Evolutionary conservation across 345 rosid species (phyloP).

Genomic region (Eucalyptus melliodora): DNA sequence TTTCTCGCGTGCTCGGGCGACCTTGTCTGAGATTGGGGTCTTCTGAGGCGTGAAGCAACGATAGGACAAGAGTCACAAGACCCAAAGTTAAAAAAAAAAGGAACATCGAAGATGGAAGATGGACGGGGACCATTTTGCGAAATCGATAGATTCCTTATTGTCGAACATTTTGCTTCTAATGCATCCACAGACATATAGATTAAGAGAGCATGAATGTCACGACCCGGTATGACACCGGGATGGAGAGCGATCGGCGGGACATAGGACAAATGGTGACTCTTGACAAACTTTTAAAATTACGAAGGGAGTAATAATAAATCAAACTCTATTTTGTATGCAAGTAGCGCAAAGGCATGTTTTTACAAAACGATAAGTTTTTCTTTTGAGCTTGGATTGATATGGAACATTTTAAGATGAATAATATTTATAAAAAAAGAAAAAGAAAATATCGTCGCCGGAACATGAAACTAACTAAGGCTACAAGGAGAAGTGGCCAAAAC

Average conservation of each 20-base stretch:
- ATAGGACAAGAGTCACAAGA: background rate
- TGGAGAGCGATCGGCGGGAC: too few species aligned
- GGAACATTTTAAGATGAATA: too few species aligned
- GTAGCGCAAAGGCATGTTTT: too few species aligned
- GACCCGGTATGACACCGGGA: too few species aligned
- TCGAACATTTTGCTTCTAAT: background rate
- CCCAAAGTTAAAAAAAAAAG: background rate
- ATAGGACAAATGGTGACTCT: background rate
- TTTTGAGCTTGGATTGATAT: too few species aligned
- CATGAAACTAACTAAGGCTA: background rate
- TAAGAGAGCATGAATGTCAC: background rate
- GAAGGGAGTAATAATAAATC: too few species aligned
- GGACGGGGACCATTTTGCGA: background rate
- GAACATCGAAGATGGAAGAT: background rate
- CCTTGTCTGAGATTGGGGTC: background rate
- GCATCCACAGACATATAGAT: background rate
- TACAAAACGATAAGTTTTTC: too few species aligned
- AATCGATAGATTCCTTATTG: background rate
- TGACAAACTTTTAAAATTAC: too few species aligned
- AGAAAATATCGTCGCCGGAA: too few species aligned
- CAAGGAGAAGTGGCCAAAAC: background rate
- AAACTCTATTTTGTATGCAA: too few species aligned
- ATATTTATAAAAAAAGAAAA: too few species aligned
- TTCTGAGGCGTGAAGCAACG: background rate
- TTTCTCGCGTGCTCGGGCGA: background rate